Conservation (phyloP, 345 rosid species). For the Eucalyptus coolabah region DNA sequence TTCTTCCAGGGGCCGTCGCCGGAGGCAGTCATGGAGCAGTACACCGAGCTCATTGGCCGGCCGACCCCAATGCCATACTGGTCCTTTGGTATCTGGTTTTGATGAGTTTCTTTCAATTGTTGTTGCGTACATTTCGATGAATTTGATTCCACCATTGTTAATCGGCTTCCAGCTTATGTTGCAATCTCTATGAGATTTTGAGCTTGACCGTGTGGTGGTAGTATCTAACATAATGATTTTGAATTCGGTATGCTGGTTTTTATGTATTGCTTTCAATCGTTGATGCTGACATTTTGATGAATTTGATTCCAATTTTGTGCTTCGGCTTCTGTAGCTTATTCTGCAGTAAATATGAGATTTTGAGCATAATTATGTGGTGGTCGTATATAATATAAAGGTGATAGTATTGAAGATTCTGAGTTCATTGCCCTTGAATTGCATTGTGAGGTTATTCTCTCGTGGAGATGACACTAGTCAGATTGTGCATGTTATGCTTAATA, state of each 20-base stretch:
- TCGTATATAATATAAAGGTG: neutral
- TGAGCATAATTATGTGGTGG: neutral
- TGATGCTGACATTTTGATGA: too few species aligned
- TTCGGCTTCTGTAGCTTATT: too few species aligned
- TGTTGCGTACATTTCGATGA: neutral
- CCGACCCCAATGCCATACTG: conserved; percentile 81
- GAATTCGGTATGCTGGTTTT: too few species aligned
- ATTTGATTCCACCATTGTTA: neutral
- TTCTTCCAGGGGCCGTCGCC: conserved; percentile 49
- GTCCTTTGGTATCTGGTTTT: conserved; percentile 41
- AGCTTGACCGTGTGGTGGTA: neutral
- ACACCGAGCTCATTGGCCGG: conserved; percentile 53
- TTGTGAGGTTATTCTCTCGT: neutral
- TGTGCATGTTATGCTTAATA: neutral
- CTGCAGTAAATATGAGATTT: too few species aligned
- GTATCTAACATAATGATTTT: neutral
- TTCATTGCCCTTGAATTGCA: neutral
- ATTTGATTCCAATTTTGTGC: too few species aligned
- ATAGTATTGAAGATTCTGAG: neutral
- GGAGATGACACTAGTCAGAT: neutral
- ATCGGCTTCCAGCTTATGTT: neutral
- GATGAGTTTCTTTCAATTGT: neutral
- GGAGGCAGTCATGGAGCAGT: conserved; percentile 42
- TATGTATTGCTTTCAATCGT: too few species aligned
- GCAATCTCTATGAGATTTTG: too few species aligned